Percentiles rank a stretch among this genome's conserved stretches.
These are phyloP conservation scores for Oehlia diaphana DNA, from an alignment of 192 early-diverging fungal species.

Conservation along the genomic window DNA sequence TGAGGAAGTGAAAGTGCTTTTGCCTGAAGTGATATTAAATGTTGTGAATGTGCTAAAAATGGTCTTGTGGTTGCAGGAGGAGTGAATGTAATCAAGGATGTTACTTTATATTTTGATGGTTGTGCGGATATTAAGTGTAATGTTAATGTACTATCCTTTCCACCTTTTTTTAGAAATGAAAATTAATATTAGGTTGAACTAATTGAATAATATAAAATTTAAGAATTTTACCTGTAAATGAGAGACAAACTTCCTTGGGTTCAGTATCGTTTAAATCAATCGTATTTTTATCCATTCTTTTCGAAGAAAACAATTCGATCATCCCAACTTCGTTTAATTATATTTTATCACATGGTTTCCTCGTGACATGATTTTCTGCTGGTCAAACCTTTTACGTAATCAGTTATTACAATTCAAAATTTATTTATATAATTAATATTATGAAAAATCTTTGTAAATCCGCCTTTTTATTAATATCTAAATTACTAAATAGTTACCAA, in stretches of 20 bases:
- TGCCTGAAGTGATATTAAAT: constrained; percentile 2
- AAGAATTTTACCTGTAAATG: constrained; percentile 18
- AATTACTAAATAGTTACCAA: too few relatives aligned
- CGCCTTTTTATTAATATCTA: too few relatives aligned
- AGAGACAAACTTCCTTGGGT: constrained; percentile 10
- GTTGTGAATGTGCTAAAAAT: constrained; percentile 14
- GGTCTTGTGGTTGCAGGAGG: constrained; percentile 1
- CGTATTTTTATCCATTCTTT: not conserved
- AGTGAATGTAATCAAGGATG: constrained; percentile 10
- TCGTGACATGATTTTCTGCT: too few relatives aligned
- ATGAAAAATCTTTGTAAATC: too few relatives aligned
- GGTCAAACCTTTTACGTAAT: too few relatives aligned
- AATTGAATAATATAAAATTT: not conserved
- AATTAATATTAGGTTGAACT: not conserved
- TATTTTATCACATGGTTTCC: too few relatives aligned
- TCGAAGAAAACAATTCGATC: not conserved
- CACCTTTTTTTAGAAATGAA: not conserved
- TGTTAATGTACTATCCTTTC: constrained; percentile 11
- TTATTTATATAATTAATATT: too few relatives aligned
- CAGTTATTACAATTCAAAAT: too few relatives aligned
- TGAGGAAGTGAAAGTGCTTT: not conserved
- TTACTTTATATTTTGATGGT: constrained; percentile 5
- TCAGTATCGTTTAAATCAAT: not conserved
- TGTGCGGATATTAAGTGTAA: constrained; percentile 14
- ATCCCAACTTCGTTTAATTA: too few relatives aligned